Conservation (phyloP, 179 eudicot species). For the Actinidia polygama region DNA sequence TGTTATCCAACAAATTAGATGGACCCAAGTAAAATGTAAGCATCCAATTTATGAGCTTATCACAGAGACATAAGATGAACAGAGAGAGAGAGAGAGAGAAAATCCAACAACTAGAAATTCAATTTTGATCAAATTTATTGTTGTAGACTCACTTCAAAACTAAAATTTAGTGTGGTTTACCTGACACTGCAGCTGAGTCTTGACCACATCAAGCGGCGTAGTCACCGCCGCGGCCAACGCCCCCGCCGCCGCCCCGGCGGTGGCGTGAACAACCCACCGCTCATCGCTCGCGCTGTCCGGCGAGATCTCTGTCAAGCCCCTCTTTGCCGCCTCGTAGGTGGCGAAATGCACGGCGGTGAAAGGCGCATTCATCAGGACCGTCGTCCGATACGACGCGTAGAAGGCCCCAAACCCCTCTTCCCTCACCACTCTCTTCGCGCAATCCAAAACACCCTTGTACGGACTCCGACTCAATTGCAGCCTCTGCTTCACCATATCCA, state of each 20-base stretch:
- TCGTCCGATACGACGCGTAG: conserved; percentile 85
- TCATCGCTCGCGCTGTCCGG: conserved; percentile 66
- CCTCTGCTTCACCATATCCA: conserved; percentile 91
- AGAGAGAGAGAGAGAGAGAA: no score
- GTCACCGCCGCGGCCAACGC: conserved; percentile 79
- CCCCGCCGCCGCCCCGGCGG: conserved; percentile 93
- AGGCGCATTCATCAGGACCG: conserved; percentile 92
- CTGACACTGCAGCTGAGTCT: conserved; percentile 97
- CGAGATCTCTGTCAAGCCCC: conserved; percentile 60
- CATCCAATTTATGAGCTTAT: no score
- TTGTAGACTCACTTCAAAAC: no score
- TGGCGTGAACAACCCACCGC: conserved; percentile 74
- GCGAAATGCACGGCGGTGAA: conserved; percentile 90
- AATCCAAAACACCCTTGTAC: conserved; percentile 75
- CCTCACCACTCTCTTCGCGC: conserved; percentile 61
- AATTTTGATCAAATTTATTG: no score
- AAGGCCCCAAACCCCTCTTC: conserved; percentile 86
- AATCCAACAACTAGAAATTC: no score
- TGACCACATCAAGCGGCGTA: conserved; percentile 93
- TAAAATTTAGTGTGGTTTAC: conserved; percentile 43
- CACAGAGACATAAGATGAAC: no score
- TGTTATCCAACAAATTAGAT: no score
- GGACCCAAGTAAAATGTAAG: no score
- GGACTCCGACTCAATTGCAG: conserved; percentile 75
- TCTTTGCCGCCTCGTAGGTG: conserved; percentile 81